phyloP scores from a whole-genome alignment of 2,329 filamentous ascomycete species.

The Penicillium sp. region DNA sequence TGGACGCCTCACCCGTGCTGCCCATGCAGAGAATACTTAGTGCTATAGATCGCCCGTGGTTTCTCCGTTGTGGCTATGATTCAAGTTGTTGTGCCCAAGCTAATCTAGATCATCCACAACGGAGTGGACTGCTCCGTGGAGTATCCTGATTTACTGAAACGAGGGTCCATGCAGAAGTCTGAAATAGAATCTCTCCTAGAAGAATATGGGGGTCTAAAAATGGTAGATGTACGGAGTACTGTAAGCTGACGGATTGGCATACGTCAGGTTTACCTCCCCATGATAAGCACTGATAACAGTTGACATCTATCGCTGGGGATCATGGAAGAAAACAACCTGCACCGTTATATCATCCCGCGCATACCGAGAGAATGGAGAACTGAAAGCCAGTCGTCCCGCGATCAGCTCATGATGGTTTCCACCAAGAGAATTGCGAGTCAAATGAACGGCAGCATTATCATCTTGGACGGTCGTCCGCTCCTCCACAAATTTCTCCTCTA shows the following conservation, averaged over 20 bases:
- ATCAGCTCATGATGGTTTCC: conserved; percentile 44
- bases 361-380: conserved; percentile 32
- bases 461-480: conserved; percentile 53
- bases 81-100: background rate
- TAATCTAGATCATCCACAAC: conserved; percentile 2
- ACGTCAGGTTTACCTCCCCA: background rate
- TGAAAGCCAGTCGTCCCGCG: conserved; percentile 29
- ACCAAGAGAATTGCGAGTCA: conserved; percentile 55
- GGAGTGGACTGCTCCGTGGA: conserved; percentile 1
- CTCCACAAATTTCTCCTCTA: conserved; percentile 39
- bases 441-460: conserved; percentile 53
- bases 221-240: background rate
- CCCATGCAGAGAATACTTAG: background rate
- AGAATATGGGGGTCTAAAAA: background rate
- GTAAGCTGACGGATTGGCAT: background rate
- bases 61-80: background rate
- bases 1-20: conserved; percentile 2
- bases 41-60: conserved; percentile 1
- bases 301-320: background rate
- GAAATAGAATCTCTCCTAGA: background rate
- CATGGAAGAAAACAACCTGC: conserved; percentile 46
- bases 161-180: background rate
- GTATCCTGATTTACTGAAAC: background rate
- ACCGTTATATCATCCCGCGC: conserved; percentile 55
- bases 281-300: background rate